Conservation (phyloP, 768 basidiomycete genomes). For the Austroboletus festivus region DNA sequence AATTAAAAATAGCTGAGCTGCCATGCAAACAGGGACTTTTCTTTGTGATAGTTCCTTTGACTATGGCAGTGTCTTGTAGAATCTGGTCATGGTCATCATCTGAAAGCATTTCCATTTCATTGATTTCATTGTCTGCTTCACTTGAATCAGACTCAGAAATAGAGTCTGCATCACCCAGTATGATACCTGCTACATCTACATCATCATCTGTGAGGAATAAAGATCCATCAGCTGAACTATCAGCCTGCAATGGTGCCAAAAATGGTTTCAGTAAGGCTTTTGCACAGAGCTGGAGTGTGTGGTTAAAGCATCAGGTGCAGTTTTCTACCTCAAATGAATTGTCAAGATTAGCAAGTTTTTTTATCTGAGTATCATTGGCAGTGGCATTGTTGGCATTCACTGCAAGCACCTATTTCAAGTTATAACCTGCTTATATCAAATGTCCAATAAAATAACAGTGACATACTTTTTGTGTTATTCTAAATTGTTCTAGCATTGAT, state of each 20-base stretch:
- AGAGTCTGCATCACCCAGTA: too few relatives aligned
- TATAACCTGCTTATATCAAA: neutral
- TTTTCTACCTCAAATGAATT: neutral
- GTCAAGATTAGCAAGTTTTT: neutral
- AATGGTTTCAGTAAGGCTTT: neutral
- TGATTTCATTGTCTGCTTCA: too few relatives aligned
- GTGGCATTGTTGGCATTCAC: neutral
- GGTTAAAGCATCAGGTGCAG: neutral
- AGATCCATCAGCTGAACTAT: too few relatives aligned
- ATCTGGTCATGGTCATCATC: too few relatives aligned
- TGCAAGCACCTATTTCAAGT: neutral
- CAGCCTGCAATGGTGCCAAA: neutral
- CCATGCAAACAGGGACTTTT: too few relatives aligned
- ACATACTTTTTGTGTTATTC: neutral
- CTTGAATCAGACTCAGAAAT: too few relatives aligned
- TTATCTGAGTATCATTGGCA: neutral
- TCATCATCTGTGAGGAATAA: neutral
- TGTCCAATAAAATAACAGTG: neutral
- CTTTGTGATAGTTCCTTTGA: too few relatives aligned
- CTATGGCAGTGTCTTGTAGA: too few relatives aligned
- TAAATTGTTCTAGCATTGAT: neutral
- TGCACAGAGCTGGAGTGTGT: neutral
- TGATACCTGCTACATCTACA: too few relatives aligned
- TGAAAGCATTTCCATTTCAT: too few relatives aligned
- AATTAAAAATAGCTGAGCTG: too few relatives aligned